Conservation (phyloP, 2,329 filamentous ascomycete genomes). For the Neonectria punicea region DNA sequence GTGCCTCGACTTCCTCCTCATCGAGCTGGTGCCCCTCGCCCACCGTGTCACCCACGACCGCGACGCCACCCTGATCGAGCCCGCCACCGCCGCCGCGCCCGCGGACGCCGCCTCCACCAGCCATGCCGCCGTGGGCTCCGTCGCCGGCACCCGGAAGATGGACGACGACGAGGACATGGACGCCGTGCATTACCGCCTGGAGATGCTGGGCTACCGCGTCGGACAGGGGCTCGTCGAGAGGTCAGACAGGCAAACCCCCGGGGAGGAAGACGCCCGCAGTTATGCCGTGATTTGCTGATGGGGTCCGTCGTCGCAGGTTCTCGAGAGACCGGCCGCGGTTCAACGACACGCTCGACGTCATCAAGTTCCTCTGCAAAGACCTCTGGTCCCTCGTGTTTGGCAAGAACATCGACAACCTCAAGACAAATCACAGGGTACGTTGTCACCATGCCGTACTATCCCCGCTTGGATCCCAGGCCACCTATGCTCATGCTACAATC, state of each 20-base stretch:
- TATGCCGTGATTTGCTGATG: conserved; percentile 24
- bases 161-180: conserved; percentile 87
- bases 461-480: neutral
- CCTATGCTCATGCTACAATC: conserved; percentile 18
- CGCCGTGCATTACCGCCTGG: conserved; percentile 84
- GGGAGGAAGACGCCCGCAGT: neutral
- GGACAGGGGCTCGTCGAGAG: conserved; percentile 92
- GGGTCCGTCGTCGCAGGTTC: conserved; percentile 75
- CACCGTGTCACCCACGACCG: conserved; percentile 85
- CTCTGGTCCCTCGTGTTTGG: conserved; percentile 93
- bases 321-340: conserved; percentile 87
- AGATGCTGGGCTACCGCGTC: conserved; percentile 88
- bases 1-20: conserved; percentile 92
- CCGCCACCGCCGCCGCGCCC: conserved; percentile 29
- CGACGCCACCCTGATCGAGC: conserved; percentile 58
- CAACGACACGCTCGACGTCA: conserved; percentile 91
- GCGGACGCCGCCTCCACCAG: conserved; percentile 36
- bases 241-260: conserved; percentile 55
- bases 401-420: conserved; percentile 98
- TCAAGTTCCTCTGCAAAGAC: conserved; percentile 99
- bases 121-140: conserved; percentile 40
- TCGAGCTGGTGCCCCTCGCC: conserved; percentile 95
- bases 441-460: neutral
- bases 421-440: conserved; percentile 90
- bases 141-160: conserved; percentile 38